These are phyloP conservation scores for Pichia deserticola DNA, from an alignment of 805 yeast species.

Conservation along the genomic window DNA sequence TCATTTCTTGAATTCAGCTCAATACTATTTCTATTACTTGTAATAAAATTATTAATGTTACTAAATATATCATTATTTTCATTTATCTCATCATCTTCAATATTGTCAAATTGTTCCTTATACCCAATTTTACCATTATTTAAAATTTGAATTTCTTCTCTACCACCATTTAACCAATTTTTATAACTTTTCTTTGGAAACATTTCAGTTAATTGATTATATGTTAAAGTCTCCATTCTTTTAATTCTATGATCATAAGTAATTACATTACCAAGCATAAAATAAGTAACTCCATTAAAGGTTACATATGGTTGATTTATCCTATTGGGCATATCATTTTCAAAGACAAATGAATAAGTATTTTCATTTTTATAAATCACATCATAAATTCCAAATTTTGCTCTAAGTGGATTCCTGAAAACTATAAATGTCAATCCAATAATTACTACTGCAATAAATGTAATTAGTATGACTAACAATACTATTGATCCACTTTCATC, in stretches of 20 bases:
- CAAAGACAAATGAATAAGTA: conserved; percentile 13
- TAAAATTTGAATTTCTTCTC: conserved; percentile 41
- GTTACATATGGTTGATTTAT: conserved; percentile 8
- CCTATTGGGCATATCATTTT: background rate
- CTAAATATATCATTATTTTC: no score
- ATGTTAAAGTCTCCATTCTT: conserved; percentile 43
- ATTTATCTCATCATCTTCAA: conserved; percentile 13
- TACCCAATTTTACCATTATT: conserved; percentile 30
- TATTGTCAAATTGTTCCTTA: conserved; percentile 34
- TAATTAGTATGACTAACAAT: conserved; percentile 32
- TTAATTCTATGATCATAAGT: conserved; percentile 19
- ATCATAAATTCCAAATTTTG: conserved; percentile 47
- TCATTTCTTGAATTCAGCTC: background rate
- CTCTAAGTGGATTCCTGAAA: conserved; percentile 52
- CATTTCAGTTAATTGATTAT: conserved; percentile 41
- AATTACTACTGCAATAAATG: conserved; percentile 56
- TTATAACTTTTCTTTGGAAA: conserved; percentile 53
- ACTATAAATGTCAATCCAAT: conserved; percentile 47
- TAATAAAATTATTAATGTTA: no score
- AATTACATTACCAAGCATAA: conserved; percentile 3
- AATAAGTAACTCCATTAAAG: conserved; percentile 4
- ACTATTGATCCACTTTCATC: conserved; percentile 54
- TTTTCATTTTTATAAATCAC: conserved; percentile 15
- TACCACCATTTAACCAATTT: conserved; percentile 57
- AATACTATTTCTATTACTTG: no score